Evolutionary conservation across 2,329 filamentous ascomycete genomes (phyloP).

Genomic region (Ilyonectria sp.): DNA sequence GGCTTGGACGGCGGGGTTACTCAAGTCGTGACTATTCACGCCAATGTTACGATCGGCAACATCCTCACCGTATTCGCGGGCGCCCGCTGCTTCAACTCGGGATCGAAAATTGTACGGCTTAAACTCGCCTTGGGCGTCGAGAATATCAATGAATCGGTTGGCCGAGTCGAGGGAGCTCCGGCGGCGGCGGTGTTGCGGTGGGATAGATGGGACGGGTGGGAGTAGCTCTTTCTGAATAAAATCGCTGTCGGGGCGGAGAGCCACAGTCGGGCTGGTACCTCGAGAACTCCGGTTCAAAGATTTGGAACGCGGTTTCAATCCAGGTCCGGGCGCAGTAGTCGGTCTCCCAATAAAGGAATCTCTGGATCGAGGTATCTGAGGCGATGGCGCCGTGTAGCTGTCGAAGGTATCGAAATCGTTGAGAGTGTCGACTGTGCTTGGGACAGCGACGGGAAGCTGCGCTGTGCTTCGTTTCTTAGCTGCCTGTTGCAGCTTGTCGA

Average conservation of each 20-base stretch:
- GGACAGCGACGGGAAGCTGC: constrained; percentile 36
- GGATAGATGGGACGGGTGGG: constrained; percentile 44
- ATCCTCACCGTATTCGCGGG: constrained; percentile 74
- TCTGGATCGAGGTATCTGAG: constrained; percentile 37
- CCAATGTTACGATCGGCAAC: constrained; percentile 74
- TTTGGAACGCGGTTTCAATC: constrained; percentile 28
- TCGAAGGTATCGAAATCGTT: background rate
- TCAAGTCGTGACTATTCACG: constrained; percentile 53
- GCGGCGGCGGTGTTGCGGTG: constrained; percentile 38
- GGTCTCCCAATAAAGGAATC: constrained; percentile 33
- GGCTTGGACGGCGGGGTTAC: constrained; percentile 53
- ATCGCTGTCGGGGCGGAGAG: constrained; percentile 31
- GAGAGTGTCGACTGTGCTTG: background rate
- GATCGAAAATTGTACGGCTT: constrained; percentile 64
- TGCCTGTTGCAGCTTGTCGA: constrained; percentile 46
- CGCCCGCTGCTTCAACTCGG: constrained; percentile 65
- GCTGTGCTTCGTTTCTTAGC: constrained; percentile 46
- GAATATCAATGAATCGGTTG: constrained; percentile 62
- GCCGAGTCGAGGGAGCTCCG: constrained; percentile 40
- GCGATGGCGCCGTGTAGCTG: constrained; percentile 33
- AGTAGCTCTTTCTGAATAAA: constrained; percentile 31
- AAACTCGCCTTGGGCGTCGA: constrained; percentile 71
- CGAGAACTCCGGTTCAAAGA: constrained; percentile 40
- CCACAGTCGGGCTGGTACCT: constrained; percentile 38
- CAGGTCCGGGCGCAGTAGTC: constrained; percentile 39